Percentiles rank a stretch among this genome's conserved stretches.
phyloP scores from a whole-genome alignment of 2,329 filamentous ascomycete genomes.

The Scleromitrula shiraiana region DNA sequence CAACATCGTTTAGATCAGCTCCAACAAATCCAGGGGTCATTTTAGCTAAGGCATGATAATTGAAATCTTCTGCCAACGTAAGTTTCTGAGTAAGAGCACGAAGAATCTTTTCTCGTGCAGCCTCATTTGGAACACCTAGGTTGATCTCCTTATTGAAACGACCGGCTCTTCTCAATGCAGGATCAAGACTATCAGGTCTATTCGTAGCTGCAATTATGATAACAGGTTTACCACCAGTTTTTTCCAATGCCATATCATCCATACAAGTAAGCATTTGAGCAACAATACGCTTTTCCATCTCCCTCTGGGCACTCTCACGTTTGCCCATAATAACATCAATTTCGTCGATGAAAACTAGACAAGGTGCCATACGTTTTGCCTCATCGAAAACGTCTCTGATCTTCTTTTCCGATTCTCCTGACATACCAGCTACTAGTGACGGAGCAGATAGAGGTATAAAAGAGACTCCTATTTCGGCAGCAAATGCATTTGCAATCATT shows the following conservation, averaged over 20 bases:
- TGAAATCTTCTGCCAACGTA: conserved; percentile 58
- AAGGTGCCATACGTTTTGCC: conserved; percentile 77
- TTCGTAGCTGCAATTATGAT: conserved; percentile 91
- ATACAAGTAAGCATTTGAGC: conserved; percentile 79
- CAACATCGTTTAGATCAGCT: conserved; percentile 69
- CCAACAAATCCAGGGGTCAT: conserved; percentile 89
- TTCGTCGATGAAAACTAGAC: conserved; percentile 84
- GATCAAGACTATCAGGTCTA: conserved; percentile 76
- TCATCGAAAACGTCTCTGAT: conserved; percentile 81
- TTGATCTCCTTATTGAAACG: conserved; percentile 80
- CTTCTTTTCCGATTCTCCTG: conserved; percentile 81
- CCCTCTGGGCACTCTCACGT: conserved; percentile 71
- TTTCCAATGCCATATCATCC: conserved; percentile 67
- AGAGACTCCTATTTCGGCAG: conserved; percentile 65
- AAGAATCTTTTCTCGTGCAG: conserved; percentile 70
- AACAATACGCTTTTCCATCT: conserved; percentile 85
- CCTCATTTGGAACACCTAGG: conserved; percentile 76
- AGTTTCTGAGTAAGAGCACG: conserved; percentile 61
- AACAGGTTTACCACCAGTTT: conserved; percentile 68
- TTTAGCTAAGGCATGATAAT: conserved; percentile 68
- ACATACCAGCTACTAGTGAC: conserved; percentile 78
- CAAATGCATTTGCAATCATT: conserved; percentile 72
- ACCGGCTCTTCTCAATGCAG: conserved; percentile 64
- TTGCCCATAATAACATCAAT: conserved; percentile 89
- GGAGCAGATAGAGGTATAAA: conserved; percentile 79